Base-by-base conservation (phyloP, 805 yeast genomes). In the Candida glaebosa region DNA sequence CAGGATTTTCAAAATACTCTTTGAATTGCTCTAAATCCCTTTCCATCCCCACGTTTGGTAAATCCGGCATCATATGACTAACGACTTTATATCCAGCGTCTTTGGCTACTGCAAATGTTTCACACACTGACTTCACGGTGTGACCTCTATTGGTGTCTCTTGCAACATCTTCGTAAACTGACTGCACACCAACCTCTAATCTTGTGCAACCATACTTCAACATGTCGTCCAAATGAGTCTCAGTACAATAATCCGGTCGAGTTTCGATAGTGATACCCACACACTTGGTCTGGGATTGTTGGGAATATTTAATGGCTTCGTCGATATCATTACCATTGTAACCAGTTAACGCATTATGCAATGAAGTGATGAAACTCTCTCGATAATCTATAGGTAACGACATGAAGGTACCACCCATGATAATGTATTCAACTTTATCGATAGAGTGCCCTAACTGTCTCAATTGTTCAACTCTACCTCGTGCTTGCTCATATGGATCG, bases 381-480 rank as follows among this genome's bases (percentile, higher is more conserved):
- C 99, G 74, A 65, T 93, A 93, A 39, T 85, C 91, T 39, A 79
- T 76, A 14, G 96, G 95, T 45, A 93, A 72, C 2, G 96, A 85
- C 99, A 93, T 93, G 62, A 93, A 93, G 0, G 99, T 93, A 49
- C 99, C 99, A 41, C 99, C 99, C 99, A 93, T 93, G 49, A 93
- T 83, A 48, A 93, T 93, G 60, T 93, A 93, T 63, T 93, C 99
- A 10, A 93, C 99, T 58, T 93, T 93, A 60, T 93, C 99, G 34
- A 93, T 91, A 1, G 95, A 84, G 58, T 93, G 99, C 10, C 99
- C 99, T 45, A 93, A 73, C 62, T 86, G 96, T 51, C 96, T 80
- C 48, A 93, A 74, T 71, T 93, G 99, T 57, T 93, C 99, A 31
- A 93, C 83, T 61, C 99, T 81, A 37, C 99, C 99, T 58, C 99